These are phyloP conservation scores for Podospora anserina DNA, from an alignment of 495 filamentous ascomycete genomes.

Conservation along the genomic window DNA sequence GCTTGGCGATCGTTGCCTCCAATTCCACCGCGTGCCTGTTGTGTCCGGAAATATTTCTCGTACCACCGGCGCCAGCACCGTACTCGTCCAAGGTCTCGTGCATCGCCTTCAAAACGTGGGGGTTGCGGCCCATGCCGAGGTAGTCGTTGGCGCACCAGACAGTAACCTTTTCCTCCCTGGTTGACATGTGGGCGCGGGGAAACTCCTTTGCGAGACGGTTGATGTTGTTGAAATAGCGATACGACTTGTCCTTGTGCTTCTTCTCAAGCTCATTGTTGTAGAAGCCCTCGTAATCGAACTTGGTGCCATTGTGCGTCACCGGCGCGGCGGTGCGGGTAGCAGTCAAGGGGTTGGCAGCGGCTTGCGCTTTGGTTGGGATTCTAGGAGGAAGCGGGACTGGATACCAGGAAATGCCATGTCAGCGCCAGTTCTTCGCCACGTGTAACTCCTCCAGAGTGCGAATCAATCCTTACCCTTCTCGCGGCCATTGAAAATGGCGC, in stretches of 20 bases:
- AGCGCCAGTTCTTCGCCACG: not conserved
- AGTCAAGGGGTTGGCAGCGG: slow-evolving; percentile 15
- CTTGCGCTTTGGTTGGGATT: slow-evolving; percentile 36
- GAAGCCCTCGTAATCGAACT: slow-evolving; percentile 89
- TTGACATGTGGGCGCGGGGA: slow-evolving; percentile 87
- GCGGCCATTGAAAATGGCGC: slow-evolving; percentile 50
- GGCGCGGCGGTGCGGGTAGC: slow-evolving; percentile 23
- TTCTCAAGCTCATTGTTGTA: slow-evolving; percentile 87
- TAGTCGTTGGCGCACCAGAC: slow-evolving; percentile 99
- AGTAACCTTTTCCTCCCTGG: slow-evolving; percentile 81
- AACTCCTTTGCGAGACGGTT: slow-evolving; percentile 96
- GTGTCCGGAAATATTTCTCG: slow-evolving; percentile 95
- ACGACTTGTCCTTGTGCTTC: slow-evolving; percentile 99
- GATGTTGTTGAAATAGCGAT: slow-evolving; percentile 99
- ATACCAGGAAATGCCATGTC: slow-evolving; percentile 2
- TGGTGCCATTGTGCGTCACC: slow-evolving; percentile 37
- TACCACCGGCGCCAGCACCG: slow-evolving; percentile 92
- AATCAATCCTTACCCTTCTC: slow-evolving; percentile 53
- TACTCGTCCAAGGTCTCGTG: slow-evolving; percentile 93
- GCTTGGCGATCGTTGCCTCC: slow-evolving; percentile 78
- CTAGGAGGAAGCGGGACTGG: slow-evolving; percentile 42
- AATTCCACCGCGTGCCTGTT: slow-evolving; percentile 89
- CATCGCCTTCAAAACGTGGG: slow-evolving; percentile 83
- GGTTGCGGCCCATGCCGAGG: slow-evolving; percentile 93
- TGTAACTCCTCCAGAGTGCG: not conserved